Conservation (phyloP, 2,329 filamentous ascomycete species). For the Sporothrix euskadiensis region DNA sequence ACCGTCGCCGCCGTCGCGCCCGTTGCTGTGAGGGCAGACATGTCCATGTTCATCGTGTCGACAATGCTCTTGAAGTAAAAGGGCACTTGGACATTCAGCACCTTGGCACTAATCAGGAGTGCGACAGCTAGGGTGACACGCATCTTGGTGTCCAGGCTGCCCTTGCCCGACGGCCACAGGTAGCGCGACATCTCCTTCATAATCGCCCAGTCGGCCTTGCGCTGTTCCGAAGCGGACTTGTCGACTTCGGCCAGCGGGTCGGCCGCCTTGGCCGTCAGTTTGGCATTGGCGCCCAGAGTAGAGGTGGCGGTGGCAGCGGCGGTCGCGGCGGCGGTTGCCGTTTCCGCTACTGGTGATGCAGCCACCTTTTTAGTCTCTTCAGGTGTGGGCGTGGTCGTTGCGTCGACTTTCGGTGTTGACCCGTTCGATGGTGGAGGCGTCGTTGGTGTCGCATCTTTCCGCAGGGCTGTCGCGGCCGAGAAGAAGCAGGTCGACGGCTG, state of each 20-base stretch:
- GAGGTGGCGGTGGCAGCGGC: not conserved
- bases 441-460: not conserved
- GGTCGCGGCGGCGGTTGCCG: too few species aligned
- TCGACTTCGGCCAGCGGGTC: conserved; percentile 66
- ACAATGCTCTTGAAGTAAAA: conserved; percentile 99
- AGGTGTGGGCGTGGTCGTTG: not conserved
- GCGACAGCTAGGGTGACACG: conserved; percentile 83
- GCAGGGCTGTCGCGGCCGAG: conserved; percentile 12
- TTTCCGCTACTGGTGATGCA: not conserved
- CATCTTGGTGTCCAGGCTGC: conserved; percentile 77
- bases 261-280: not conserved
- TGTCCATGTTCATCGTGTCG: conserved; percentile 95
- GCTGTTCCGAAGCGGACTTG: conserved; percentile 78
- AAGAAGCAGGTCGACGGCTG: conserved; percentile 22
- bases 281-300: not conserved
- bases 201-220: conserved; percentile 97
- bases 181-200: conserved; percentile 98
- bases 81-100: conserved; percentile 94
- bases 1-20: conserved; percentile 89
- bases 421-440: not conserved
- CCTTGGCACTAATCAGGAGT: conserved; percentile 84
- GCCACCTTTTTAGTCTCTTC: not conserved
- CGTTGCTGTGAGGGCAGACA: conserved; percentile 58
- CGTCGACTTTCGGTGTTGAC: not conserved
- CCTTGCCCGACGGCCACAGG: conserved; percentile 93